Evolutionary conservation across 192 early-diverging fungal genomes (phyloP), one percentile per base, ranked within the genome.

Genomic region (Gamsiella multidivaricata): DNA sequence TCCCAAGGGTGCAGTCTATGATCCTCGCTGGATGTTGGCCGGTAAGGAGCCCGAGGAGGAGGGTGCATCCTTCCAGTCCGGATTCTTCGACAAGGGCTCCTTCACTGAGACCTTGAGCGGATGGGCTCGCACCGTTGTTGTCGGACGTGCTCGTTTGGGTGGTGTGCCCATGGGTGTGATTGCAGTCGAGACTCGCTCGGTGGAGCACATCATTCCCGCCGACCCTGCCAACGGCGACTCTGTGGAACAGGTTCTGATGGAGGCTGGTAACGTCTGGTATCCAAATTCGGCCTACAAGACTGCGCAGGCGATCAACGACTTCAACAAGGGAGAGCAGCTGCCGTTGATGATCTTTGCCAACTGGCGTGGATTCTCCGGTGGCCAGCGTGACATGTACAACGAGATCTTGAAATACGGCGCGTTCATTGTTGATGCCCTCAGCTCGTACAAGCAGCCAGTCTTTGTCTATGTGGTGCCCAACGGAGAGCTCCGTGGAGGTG

Each of bases 261-360:
- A 98, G 80, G 96, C 97, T 41, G 96, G 96, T 54, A 92, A 94
- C 69, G 97, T 99, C 43, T 99, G 97, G 97, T 96, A 94, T 80
- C 97, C 97, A 42, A 97, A 97, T 89, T 96, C 94, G 45, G 94
- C 97, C n/a, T 99, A 89, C 88, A 99, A 99, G 88, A 99, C 97
- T 23, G 96, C 97, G 15, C 97, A 99, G 85, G 96, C 97, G 0
- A 99, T 99, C 82, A 92, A 93, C 72, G 97, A 99, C 84, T 98
- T 99, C 50, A 97, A 98, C 88, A 93, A 96, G 70, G 97, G 97
- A 79, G 97, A 99, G 83, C 95, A 97, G 70, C 85, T 99, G 64
- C 97, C 97, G 22, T 85, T 99, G 75, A 96, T 99, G 69, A 94
- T 99, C 82, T 97, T 99, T 91, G 97, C 97, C 81, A 99, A 99